phyloP scores from a whole-genome alignment of 176 grass and related monocot genomes.

The Oryza meridionalis region DNA sequence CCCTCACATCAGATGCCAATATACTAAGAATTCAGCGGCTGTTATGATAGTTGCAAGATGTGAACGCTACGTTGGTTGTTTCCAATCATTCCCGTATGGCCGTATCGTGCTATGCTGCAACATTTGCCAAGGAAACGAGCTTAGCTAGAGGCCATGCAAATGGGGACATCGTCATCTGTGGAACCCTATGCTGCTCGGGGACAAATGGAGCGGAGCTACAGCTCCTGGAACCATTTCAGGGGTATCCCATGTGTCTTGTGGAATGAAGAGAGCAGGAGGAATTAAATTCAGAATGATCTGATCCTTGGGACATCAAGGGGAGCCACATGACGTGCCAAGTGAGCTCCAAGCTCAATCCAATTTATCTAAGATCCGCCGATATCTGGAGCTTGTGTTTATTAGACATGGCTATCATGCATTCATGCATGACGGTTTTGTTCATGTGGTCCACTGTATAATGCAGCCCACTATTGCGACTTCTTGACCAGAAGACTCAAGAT shows the following conservation, averaged over 20 bases:
- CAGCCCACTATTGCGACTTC: not conserved
- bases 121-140: conserved; percentile 7
- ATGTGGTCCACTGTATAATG: conserved; percentile 7
- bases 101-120: conserved; percentile 29
- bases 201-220: conserved; percentile 25
- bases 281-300: not conserved
- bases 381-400: not conserved
- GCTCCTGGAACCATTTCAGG: conserved; percentile 28
- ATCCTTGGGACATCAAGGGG: not conserved
- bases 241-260: conserved; percentile 47
- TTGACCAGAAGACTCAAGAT: not conserved
- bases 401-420: not conserved
- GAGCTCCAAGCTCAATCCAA: conserved; percentile 6
- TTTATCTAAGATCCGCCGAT: not conserved
- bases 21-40: conserved; percentile 29
- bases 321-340: conserved; percentile 6
- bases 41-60: conserved; percentile 36
- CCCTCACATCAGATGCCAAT: not conserved
- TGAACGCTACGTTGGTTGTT: conserved; percentile 46
- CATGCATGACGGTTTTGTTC: not conserved
- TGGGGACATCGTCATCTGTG: not conserved
- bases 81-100: conserved; percentile 44
- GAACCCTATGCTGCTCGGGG: not conserved
- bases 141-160: conserved; percentile 11
- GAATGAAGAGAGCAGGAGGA: not conserved